These are phyloP conservation scores for Pistacia atlantica DNA, from an alignment of 345 rosid species.

Conservation along the genomic window DNA sequence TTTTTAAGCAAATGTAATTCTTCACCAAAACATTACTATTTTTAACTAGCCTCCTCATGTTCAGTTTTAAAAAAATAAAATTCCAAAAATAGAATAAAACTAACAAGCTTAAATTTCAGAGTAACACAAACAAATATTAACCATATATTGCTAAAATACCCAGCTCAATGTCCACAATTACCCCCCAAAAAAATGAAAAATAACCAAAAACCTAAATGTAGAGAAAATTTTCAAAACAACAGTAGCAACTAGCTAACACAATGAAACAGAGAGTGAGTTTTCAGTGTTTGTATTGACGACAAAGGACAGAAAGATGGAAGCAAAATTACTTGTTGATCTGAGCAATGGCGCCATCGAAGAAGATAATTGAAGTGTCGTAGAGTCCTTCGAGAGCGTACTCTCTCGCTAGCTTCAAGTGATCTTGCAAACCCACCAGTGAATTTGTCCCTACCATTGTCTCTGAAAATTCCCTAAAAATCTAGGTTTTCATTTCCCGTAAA, in stretches of 20 bases:
- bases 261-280: not conserved
- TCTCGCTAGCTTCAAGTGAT: constrained; percentile 93
- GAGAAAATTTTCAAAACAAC: not conserved
- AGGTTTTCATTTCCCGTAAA: constrained; percentile 17
- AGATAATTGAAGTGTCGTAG: constrained; percentile 90
- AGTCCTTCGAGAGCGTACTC: constrained; percentile 96
- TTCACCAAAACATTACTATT: not conserved
- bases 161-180: not conserved
- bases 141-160: not conserved
- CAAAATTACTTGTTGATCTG: constrained; percentile 70
- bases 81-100: not conserved
- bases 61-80: too few relatives aligned
- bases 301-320: not conserved
- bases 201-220: not conserved
- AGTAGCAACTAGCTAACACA: not conserved
- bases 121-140: not conserved
- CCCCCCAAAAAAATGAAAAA: not conserved
- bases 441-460: constrained; percentile 51
- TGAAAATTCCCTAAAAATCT: constrained; percentile 16
- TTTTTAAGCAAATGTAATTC: not conserved
- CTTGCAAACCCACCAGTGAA: constrained; percentile 87
- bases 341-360: constrained; percentile 91
- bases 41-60: not conserved
- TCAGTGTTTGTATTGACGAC: not conserved
- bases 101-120: not conserved